Evolutionary conservation across 441 rosid species (phyloP), one percentile per base, ranked within the genome.

Genomic region (Aquilaria agallochum): DNA sequence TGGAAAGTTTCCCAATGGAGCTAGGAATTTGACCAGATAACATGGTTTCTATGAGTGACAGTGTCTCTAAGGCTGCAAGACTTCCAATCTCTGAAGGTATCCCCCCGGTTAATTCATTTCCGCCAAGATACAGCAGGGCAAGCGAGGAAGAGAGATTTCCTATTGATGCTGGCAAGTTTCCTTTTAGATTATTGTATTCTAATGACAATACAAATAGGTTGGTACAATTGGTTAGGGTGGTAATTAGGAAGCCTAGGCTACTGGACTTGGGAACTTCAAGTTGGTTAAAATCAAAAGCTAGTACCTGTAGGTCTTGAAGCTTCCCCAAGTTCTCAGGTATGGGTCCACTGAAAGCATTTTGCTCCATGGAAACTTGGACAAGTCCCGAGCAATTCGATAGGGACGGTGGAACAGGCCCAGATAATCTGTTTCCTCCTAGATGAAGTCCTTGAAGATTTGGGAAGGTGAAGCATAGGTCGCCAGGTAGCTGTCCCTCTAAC

Each of bases 351-450:
- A 73, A 50, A 62, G 36, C 11, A 42, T 50, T 57, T 8, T 9
- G 10, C 3, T 50, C 10, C n/a, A 66, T 13, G n/a, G 48, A 50
- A 20, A 69, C 12, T 6, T 15, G 3, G 12, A 9, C 13, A 48
- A 69, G 59, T 15, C 53, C 31, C 11, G 63, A 53, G 30, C 64
- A 59, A 58, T 69, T 69, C 5, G 60, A 44, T 36, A 69, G 58
- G 4, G 68, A 53, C 14, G 53, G n/a, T 30, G 68, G 68, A 11
- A 63, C 44, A 0, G 12, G 10, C 12, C 68, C 68, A 0, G 55
- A 27, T 46, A 70, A 55, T 14, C n/a, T 5, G 20, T 70, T 53
- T 46, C 10, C 55, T 30, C 60, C 64, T 0, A 59, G 15, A 5
- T 44, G 30, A 36, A 59, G 31, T 4, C 2, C 0, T 5, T 36